Base-by-base conservation (phyloP, 768 basidiomycete species). In the Tephrocybe rancida region DNA sequence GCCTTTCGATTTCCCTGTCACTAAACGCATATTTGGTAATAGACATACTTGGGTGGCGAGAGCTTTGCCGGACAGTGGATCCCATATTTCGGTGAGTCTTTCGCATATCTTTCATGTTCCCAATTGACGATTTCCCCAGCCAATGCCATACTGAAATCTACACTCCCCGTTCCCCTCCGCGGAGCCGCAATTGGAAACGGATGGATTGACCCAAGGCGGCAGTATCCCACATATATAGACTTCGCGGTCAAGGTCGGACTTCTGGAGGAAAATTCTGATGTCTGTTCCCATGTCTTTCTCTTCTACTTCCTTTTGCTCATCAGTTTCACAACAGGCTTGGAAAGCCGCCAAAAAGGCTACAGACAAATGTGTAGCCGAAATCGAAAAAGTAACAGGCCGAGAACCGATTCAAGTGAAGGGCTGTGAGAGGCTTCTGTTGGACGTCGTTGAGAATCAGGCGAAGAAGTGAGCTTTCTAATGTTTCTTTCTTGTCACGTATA, bases 31-130 rank as follows among this genome's bases (percentile, higher is more conserved):
- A 6, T n/a, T 26, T 44, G 4, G 16, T 27, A 55, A 39, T 65
- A 98, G 95, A 97, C 95, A 5, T 99, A 95, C 70, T 72, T 99
- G 3, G 91, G 90, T 0, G 97, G 97, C 54, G 97, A 99, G 76
- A 95, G 92, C 56, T 99, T 86, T 68, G 97, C 95, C 24, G 97
- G 97, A 21, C 95, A 98, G 73, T 98, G 90, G 76, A 96, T 99
- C 62, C 97, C 97, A 3, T 96, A 92, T 69, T 95, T 95, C 62
- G 92, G 92, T 88, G 61, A 58, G 74, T 66, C 1, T n/a, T 41
- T 11, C 44, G 21, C n/a, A 16, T 35, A 8, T 11, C 39, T 38
- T 7, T 19, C 38, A 27, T 42, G 25, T 30, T 56, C 34, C 24
- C 27, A 22, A 25, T 11, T 34, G 37, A 48, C 37, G 45, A 29